Evolutionary conservation across 257 asterid genomes (phyloP).

Genomic region (Solanum chiquidenum): DNA sequence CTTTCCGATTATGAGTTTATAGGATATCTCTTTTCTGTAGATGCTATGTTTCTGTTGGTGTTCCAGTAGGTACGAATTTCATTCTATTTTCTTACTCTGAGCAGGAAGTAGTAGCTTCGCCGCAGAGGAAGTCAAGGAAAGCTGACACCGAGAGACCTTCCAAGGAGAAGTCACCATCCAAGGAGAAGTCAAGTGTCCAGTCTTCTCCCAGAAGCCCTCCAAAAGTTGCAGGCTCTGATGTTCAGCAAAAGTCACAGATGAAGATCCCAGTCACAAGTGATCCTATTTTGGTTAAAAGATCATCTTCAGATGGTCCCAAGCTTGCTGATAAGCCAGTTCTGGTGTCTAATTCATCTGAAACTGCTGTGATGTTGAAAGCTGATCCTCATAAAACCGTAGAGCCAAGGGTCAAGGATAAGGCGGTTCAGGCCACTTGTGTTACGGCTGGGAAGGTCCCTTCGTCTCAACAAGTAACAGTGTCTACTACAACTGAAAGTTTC

Average conservation of each 20-base stretch:
- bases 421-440: constrained; percentile 16
- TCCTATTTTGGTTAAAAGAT: constrained; percentile 22
- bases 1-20: not conserved
- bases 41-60: not conserved
- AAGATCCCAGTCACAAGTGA: constrained; percentile 21
- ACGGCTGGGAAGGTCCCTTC: constrained; percentile 16
- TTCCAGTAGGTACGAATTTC: not conserved
- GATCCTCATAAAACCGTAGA: constrained; percentile 20
- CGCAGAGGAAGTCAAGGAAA: constrained; percentile 10
- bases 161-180: constrained; percentile 14
- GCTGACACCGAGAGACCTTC: constrained; percentile 19
- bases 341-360: not conserved
- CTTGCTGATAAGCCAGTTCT: constrained; percentile 20
- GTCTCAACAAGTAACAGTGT: constrained; percentile 36
- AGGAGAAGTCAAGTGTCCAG: constrained; percentile 13
- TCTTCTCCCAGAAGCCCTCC: constrained; percentile 48
- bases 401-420: constrained; percentile 26
- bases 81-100: not conserved
- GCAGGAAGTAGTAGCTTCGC: constrained; percentile 47
- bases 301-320: constrained; percentile 36
- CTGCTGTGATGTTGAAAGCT: constrained; percentile 20
- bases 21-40: not conserved
- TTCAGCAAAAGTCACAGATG: constrained; percentile 16
- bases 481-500: constrained; percentile 33
- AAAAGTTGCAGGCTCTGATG: constrained; percentile 16